These are phyloP conservation scores for Teunomyces stri DNA, from an alignment of 805 yeast species.

Conservation along the genomic window DNA sequence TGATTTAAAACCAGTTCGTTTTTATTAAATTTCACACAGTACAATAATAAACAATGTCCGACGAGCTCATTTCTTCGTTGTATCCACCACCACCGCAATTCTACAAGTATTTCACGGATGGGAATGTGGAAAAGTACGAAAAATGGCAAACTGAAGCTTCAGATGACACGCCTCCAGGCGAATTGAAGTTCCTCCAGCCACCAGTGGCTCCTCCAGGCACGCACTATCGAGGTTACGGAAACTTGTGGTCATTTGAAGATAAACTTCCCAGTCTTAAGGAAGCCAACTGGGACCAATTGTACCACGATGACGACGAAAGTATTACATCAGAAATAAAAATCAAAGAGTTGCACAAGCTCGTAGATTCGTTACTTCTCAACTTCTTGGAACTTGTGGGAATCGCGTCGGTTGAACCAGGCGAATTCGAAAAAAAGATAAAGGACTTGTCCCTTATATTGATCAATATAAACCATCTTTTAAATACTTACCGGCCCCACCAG, in stretches of 20 bases:
- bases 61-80: slow-evolving; percentile 56
- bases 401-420: slow-evolving; percentile 68
- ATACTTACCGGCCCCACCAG: slow-evolving; percentile 94
- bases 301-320: slow-evolving; percentile 40
- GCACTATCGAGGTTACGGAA: slow-evolving; percentile 84
- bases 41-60: slow-evolving; percentile 10
- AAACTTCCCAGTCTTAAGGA: slow-evolving; percentile 71
- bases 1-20: neutral
- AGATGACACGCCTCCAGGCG: slow-evolving; percentile 33
- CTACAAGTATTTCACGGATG: slow-evolving; percentile 67
- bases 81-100: slow-evolving; percentile 96
- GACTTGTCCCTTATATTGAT: slow-evolving; percentile 76
- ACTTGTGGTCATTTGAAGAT: slow-evolving; percentile 81
- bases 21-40: neutral
- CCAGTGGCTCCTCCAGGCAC: slow-evolving; percentile 62
- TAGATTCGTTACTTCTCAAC: slow-evolving; percentile 75
- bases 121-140: slow-evolving; percentile 51
- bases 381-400: slow-evolving; percentile 81
- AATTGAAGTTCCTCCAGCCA: slow-evolving; percentile 59
- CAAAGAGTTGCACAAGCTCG: slow-evolving; percentile 72
- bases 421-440: slow-evolving; percentile 61
- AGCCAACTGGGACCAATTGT: slow-evolving; percentile 76
- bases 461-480: slow-evolving; percentile 87
- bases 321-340: slow-evolving; percentile 49
- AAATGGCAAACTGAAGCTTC: slow-evolving; percentile 15